Conservation (phyloP, 805 yeast genomes). For the Naumovozyma dairenensis region DNA sequence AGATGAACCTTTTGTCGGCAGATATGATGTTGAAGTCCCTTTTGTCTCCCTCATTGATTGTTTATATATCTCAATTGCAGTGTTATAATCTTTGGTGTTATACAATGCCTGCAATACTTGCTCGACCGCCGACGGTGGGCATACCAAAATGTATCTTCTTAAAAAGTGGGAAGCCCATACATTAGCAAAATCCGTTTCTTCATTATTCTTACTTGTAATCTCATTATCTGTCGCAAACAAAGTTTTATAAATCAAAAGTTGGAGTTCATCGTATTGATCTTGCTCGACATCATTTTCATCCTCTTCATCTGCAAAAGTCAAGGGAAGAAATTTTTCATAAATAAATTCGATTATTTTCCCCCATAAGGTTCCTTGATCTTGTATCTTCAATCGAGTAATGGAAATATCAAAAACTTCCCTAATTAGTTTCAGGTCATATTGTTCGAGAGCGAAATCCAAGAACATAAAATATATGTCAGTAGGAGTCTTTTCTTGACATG, state of each 20-base stretch:
- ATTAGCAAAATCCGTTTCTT: constrained; percentile 2
- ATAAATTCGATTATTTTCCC: constrained; percentile 14
- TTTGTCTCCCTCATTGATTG: constrained; percentile 5
- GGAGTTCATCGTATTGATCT: constrained; percentile 9
- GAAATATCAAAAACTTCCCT: constrained; percentile 22
- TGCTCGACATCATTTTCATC: constrained; percentile 3
- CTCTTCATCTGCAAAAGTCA: constrained; percentile 3
- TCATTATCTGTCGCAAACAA: constrained; percentile 4
- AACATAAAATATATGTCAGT: constrained; percentile 46
- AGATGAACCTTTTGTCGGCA: constrained; percentile 7
- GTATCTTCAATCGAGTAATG: constrained; percentile 7
- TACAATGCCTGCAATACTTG: constrained; percentile 8
- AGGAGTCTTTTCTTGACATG: constrained; percentile 18
- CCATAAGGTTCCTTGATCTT: constrained; percentile 22
- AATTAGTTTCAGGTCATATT: constrained; percentile 26
- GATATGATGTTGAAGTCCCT: background rate
- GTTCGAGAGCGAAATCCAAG: constrained; percentile 37
- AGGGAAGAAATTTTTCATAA: constrained; percentile 11
- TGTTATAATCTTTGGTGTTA: constrained; percentile 13
- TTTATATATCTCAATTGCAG: constrained; percentile 9
- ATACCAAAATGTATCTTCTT: constrained; percentile 16
- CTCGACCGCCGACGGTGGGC: constrained; percentile 8
- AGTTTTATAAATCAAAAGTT: constrained; percentile 5
- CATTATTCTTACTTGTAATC: no score
- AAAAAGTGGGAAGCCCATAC: constrained; percentile 21